Conservation (phyloP, 352 stramenopile species). For the Phytophthora gonapodyides region DNA sequence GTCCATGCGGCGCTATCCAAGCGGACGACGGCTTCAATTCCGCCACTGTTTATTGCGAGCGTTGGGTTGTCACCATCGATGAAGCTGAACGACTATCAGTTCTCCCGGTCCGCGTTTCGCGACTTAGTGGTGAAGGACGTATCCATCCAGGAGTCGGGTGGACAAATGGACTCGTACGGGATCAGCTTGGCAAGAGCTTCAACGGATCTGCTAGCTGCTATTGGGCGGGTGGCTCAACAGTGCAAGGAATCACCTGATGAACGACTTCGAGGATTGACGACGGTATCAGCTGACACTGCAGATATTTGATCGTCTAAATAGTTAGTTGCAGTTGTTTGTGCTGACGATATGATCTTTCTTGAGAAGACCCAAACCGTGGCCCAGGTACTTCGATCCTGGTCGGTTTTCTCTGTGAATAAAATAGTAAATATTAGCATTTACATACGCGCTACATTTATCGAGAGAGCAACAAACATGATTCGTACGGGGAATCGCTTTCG, state of each 20-base stretch:
- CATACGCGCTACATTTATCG: not conserved
- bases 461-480: constrained; percentile 9
- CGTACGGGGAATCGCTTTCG: constrained; percentile 28
- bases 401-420: constrained; percentile 43
- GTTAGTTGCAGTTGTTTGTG: constrained; percentile 38
- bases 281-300: not conserved
- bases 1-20: constrained; percentile 35
- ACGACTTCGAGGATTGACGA: constrained; percentile 25
- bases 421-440: constrained; percentile 9
- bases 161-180: constrained; percentile 49
- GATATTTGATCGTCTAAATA: not conserved
- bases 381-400: constrained; percentile 73
- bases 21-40: constrained; percentile 22
- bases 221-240: constrained; percentile 49
- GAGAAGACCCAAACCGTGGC: constrained; percentile 73
- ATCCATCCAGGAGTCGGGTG: not conserved
- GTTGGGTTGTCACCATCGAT: constrained; percentile 36
- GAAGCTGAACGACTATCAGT: constrained; percentile 19
- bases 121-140: constrained; percentile 20
- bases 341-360: constrained; percentile 74
- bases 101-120: not conserved
- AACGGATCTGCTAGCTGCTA: constrained; percentile 55
- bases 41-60: constrained; percentile 15
- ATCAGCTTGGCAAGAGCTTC: constrained; percentile 49
- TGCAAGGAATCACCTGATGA: constrained; percentile 42